Evolutionary conservation across 2,329 filamentous ascomycete genomes (phyloP), one percentile per base, ranked within the genome.

Genomic region (Balansia obtecta): DNA sequence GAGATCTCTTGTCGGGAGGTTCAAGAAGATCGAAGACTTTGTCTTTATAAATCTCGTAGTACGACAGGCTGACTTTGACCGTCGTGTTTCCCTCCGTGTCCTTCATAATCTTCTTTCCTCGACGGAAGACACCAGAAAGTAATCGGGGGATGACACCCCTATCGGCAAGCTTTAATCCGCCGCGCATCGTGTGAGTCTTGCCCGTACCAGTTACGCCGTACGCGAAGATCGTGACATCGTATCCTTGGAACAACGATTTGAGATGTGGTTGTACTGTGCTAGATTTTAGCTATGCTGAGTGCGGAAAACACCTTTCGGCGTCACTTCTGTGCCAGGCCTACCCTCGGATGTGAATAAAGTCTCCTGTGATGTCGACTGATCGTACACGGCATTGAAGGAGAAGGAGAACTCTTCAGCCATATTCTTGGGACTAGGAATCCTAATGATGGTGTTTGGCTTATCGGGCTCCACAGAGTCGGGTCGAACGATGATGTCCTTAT

Each of bases 41-140:
- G 71, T 96, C 90, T 65, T 94, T 95, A 69, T 96, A 96, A 57
- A 96, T 95, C 65, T 96, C 90, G 69, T 95, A 95, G 69, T 96
- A 96, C 30, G 87, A 90, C 61, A 96, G 76, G 12, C 80, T 75
- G 15, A 95, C 87, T 9, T 80, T 72, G 20, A 94, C 86, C 2
- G 71, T 75, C 0, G 83, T 90, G 48, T 80, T 72, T 11, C 83
- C 86, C 4, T 75, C 73, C 2, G 82, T 78, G 60, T 95, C 89
- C 67, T 91, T 93, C 56, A 80, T 77, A 16, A 93, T 83, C 72
- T 94, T 95, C 67, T 88, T 86, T 55, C 85, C 84, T 53, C 88
- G 77, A 45, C 91, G 80, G 65, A 91, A 97, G 52, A 97, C 86
- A 58, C 80, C 81, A 67, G 88, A 94, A 42, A 96, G 75, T 50